phyloP scores from a whole-genome alignment of 2,329 filamentous ascomycete genomes.

The Colletotrichum orchidophilum region DNA sequence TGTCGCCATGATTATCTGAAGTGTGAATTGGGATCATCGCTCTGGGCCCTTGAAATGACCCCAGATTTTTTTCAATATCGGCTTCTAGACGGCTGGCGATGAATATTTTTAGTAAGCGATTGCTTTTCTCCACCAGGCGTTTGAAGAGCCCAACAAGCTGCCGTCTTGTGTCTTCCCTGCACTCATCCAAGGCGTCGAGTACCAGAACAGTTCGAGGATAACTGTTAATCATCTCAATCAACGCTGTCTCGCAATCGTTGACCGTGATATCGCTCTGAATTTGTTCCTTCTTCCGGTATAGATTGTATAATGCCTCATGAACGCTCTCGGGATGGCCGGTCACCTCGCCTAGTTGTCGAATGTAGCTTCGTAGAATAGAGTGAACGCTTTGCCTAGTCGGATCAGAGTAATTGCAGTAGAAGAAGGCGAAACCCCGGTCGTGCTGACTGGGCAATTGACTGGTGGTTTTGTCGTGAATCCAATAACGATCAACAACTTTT shows the following conservation, averaged over 20 bases:
- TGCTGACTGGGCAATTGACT: not conserved
- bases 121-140: not conserved
- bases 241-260: not conserved
- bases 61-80: not conserved
- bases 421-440: not conserved
- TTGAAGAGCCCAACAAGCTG: not conserved
- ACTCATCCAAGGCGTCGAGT: not conserved
- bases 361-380: not conserved
- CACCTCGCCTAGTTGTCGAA: not conserved
- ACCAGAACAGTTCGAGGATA: not conserved
- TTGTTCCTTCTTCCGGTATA: not conserved
- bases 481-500: not conserved
- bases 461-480: not conserved
- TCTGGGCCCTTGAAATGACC: not conserved
- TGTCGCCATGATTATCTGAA: not conserved
- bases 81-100: not conserved
- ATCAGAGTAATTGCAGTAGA: not conserved
- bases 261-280: not conserved
- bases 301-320: not conserved
- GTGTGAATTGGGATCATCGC: not conserved
- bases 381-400: not conserved
- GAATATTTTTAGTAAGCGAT: not conserved
- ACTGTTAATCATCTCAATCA: not conserved
- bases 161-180: not conserved
- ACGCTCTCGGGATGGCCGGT: not conserved